These are phyloP conservation scores for Filobasidium uniguttulatum DNA, from an alignment of 1,284 basidiomycete species.

Conservation along the genomic window DNA sequence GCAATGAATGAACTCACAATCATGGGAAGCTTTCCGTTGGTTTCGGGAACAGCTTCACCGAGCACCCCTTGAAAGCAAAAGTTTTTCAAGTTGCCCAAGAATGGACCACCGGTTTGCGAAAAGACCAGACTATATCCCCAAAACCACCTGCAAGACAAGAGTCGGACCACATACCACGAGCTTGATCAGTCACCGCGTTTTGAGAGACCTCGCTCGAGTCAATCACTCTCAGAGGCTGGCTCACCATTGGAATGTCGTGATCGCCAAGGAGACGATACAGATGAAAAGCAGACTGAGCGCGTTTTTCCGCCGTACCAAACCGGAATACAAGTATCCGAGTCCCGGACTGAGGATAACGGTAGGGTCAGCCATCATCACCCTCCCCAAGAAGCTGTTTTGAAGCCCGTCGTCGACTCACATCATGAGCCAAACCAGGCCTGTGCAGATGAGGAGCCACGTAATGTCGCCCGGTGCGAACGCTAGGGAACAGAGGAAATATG, in stretches of 20 bases:
- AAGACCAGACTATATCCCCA: slow-evolving; percentile 66
- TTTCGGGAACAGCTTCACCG: slow-evolving; percentile 56
- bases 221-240: slow-evolving; percentile 23
- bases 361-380: neutral
- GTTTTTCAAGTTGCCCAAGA: slow-evolving; percentile 49
- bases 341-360: slow-evolving; percentile 17
- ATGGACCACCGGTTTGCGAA: slow-evolving; percentile 49
- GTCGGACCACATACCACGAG: slow-evolving; percentile 33
- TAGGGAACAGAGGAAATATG: neutral
- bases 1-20: slow-evolving; percentile 30
- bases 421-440: slow-evolving; percentile 56
- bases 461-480: slow-evolving; percentile 64
- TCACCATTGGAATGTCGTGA: slow-evolving; percentile 67
- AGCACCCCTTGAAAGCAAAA: slow-evolving; percentile 53
- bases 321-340: slow-evolving; percentile 76
- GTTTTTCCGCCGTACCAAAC: slow-evolving; percentile 57
- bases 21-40: slow-evolving; percentile 42
- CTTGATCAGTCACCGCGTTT: neutral
- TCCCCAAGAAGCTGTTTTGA: neutral
- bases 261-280: slow-evolving; percentile 55
- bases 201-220: no score
- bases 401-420: slow-evolving; percentile 12
- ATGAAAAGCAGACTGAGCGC: slow-evolving; percentile 42
- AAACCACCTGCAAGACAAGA: neutral
- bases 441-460: slow-evolving; percentile 65